Percentiles rank a stretch among this genome's conserved stretches.
phyloP scores from a whole-genome alignment of 345 rosid species.

The Trapa incisa region DNA sequence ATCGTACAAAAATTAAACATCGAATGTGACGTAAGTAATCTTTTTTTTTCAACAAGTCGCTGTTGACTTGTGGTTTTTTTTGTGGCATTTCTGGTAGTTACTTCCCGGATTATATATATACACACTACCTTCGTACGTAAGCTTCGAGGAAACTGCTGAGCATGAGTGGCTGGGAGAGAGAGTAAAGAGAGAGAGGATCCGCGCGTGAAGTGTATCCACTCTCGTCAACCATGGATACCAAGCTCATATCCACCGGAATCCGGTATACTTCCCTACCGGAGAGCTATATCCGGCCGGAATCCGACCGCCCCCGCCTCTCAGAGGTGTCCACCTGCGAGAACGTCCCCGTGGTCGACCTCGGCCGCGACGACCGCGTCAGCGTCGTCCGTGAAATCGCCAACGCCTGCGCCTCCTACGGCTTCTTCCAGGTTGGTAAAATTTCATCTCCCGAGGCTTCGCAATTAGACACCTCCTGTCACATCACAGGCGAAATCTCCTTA shows the following conservation, averaged over 20 bases:
- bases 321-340: conserved; percentile 45
- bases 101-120: not conserved
- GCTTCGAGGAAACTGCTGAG: conserved; percentile 1
- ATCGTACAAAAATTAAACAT: too few relatives aligned
- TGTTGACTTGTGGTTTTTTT: too few relatives aligned
- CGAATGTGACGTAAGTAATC: too few relatives aligned
- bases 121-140: not conserved
- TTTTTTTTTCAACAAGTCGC: too few relatives aligned
- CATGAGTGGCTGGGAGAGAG: too few relatives aligned
- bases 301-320: conserved; percentile 58
- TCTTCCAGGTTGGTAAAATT: conserved; percentile 45
- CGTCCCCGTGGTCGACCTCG: conserved; percentile 60
- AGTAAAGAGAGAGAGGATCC: not conserved
- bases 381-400: conserved; percentile 27
- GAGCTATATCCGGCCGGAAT: conserved; percentile 52
- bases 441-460: too few relatives aligned
- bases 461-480: too few relatives aligned
- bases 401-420: conserved; percentile 55
- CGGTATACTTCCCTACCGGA: conserved; percentile 37
- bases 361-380: conserved; percentile 26
- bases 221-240: conserved; percentile 34
- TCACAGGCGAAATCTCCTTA: not conserved
- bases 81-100: too few relatives aligned
- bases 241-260: conserved; percentile 52
- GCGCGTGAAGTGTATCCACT: too few relatives aligned